A percentile compares a stretch with the other conserved stretches of the same genome.
phyloP scores from a whole-genome alignment of 768 basidiomycete genomes.

The Lanmaoa rubissima region DNA sequence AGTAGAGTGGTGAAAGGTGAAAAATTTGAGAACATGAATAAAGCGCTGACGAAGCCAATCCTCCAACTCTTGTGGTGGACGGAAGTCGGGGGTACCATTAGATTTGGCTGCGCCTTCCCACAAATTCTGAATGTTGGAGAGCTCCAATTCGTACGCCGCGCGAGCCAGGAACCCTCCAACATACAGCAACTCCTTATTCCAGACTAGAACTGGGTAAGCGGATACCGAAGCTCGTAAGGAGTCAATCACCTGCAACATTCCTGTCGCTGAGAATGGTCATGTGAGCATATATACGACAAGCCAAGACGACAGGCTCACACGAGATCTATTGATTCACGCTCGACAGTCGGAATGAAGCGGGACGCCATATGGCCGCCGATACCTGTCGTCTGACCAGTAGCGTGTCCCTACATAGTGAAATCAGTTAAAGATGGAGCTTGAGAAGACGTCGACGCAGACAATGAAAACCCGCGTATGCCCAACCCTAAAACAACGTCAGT shows the following conservation, averaged over 20 bases:
- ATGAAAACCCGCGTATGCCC: constrained; percentile 16
- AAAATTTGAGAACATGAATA: constrained; percentile 83
- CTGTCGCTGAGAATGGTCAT: constrained; percentile 2
- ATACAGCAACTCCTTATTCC: constrained; percentile 71
- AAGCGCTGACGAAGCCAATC: constrained; percentile 56
- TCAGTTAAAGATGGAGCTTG: neutral
- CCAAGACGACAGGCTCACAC: constrained; percentile 1
- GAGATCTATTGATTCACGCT: constrained; percentile 17
- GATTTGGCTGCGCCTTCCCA: constrained; percentile 51
- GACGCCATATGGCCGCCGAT: constrained; percentile 20
- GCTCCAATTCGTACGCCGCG: constrained; percentile 10
- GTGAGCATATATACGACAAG: neutral
- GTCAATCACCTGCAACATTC: constrained; percentile 3
- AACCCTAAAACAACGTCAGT: constrained; percentile 6
- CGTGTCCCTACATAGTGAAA: constrained; percentile 7
- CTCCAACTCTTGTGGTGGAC: constrained; percentile 41
- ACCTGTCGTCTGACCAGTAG: constrained; percentile 14
- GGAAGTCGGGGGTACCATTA: constrained; percentile 26
- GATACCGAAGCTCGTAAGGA: neutral
- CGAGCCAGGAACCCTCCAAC: constrained; percentile 13
- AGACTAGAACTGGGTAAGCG: constrained; percentile 44
- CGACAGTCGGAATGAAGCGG: constrained; percentile 15
- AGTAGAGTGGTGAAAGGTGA: constrained; percentile 85
- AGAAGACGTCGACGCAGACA: neutral
- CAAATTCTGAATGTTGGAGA: constrained; percentile 28